Evolutionary conservation across 768 basidiomycete species (phyloP).

Genomic region (Leccinum variicolor): DNA sequence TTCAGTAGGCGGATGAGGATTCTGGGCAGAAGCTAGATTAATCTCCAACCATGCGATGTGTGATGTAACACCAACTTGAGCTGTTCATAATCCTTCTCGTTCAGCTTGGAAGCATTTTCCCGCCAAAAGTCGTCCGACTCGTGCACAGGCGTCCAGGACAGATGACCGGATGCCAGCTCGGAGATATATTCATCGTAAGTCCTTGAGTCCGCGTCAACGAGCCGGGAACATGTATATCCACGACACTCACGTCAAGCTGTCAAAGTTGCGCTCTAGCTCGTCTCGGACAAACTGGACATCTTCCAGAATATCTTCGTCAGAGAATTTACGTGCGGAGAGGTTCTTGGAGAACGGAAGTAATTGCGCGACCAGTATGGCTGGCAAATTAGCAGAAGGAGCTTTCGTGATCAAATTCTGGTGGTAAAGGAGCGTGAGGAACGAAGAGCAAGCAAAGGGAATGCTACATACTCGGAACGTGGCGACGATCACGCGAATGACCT

Average conservation of each 20-base stretch:
- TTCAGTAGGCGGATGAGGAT: conserved; percentile 69
- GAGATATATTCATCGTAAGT: conserved; percentile 97
- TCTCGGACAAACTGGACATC: conserved; percentile 86
- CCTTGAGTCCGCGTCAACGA: conserved; percentile 37
- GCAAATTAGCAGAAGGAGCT: conserved; percentile 84
- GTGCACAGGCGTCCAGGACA: conserved; percentile 95
- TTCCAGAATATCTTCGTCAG: conserved; percentile 92
- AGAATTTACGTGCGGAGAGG: conserved; percentile 81
- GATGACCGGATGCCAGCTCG: conserved; percentile 83
- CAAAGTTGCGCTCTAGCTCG: conserved; percentile 80
- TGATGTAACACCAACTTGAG: conserved; percentile 57
- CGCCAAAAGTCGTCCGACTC: conserved; percentile 98
- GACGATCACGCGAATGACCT: conserved; percentile 89
- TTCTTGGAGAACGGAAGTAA: conserved; percentile 86
- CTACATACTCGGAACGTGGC: conserved; percentile 79
- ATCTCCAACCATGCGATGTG: neutral
- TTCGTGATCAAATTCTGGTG: conserved; percentile 82
- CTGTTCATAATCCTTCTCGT: conserved; percentile 80
- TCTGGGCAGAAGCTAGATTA: conserved; percentile 38
- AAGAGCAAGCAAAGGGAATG: neutral
- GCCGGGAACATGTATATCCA: neutral
- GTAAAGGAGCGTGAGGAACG: conserved; percentile 1
- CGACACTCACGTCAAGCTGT: conserved; percentile 78
- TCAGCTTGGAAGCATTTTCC: conserved; percentile 84
- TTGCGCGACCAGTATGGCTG: conserved; percentile 88